Evolutionary conservation across 179 eudicot species (phyloP).

Genomic region (Beta lomatogona): DNA sequence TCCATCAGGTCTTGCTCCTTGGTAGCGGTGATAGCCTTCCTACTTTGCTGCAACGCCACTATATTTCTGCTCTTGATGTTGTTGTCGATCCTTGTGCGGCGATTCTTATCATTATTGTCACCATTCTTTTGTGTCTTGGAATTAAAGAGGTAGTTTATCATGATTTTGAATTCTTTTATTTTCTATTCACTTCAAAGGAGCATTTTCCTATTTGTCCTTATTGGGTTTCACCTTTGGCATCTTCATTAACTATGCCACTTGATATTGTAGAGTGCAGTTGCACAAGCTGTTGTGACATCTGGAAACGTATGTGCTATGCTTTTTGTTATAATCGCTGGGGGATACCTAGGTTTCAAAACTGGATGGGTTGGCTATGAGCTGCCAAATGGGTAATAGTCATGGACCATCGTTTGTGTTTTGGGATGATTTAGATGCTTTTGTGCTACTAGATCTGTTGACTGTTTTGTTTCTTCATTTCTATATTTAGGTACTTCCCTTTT

Average conservation of each 20-base stretch:
- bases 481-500: constrained; percentile 65
- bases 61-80: constrained; percentile 63
- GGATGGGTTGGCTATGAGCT: constrained; percentile 94
- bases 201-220: not conserved
- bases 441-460: not conserved
- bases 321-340: constrained; percentile 80
- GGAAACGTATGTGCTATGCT: constrained; percentile 87
- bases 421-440: not conserved
- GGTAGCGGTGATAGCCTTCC: constrained; percentile 75
- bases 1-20: constrained; percentile 67
- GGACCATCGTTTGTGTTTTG: not conserved
- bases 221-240: not conserved
- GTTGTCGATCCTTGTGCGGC: constrained; percentile 94
- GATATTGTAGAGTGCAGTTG: constrained; percentile 66
- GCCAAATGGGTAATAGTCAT: constrained; percentile 58
- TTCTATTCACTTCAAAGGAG: not conserved
- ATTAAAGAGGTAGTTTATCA: constrained; percentile 80
- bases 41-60: constrained; percentile 67
- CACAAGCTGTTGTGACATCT: constrained; percentile 73
- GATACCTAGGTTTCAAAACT: constrained; percentile 80
- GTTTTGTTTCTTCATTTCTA: constrained; percentile 11
- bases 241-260: constrained; percentile 7
- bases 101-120: constrained; percentile 63
- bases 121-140: constrained; percentile 81
- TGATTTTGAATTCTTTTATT: not conserved